phyloP scores from a whole-genome alignment of 495 filamentous ascomycete genomes.

The Staphylotrichum longicolle region DNA sequence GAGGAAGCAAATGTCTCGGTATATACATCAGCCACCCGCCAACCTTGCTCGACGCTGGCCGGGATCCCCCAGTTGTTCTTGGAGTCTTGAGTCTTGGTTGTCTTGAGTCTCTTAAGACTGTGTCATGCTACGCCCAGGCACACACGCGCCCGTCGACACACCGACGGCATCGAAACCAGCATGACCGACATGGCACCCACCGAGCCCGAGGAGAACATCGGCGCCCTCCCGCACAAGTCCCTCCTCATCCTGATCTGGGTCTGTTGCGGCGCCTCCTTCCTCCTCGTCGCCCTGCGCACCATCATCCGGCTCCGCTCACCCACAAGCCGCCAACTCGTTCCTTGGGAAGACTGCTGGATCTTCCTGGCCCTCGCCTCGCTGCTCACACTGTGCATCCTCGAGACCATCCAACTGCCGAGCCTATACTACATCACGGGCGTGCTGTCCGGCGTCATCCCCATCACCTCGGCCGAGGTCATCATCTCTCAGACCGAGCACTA shows the following conservation, averaged over 20 bases:
- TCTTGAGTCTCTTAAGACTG: background rate
- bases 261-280: slow-evolving; percentile 37
- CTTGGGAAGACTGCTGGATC: slow-evolving; percentile 45
- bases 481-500: slow-evolving; percentile 33
- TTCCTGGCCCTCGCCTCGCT: slow-evolving; percentile 39
- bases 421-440: slow-evolving; percentile 41
- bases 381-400: slow-evolving; percentile 41
- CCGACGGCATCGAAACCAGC: background rate
- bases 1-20: background rate
- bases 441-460: slow-evolving; percentile 31
- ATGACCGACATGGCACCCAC: slow-evolving; percentile 16
- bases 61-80: background rate
- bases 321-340: slow-evolving; percentile 27
- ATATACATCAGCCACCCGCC: slow-evolving; percentile 3
- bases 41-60: slow-evolving; percentile 2
- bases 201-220: slow-evolving; percentile 22
- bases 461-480: slow-evolving; percentile 23
- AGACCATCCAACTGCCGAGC: slow-evolving; percentile 46
- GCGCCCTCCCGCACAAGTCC: slow-evolving; percentile 28
- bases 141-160: background rate
- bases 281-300: slow-evolving; percentile 42
- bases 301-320: slow-evolving; percentile 37
- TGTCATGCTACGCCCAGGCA: background rate
- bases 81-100: background rate
- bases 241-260: slow-evolving; percentile 38